Conservation (phyloP, 163 green algal species). For the Scenedesmus sp. region DNA sequence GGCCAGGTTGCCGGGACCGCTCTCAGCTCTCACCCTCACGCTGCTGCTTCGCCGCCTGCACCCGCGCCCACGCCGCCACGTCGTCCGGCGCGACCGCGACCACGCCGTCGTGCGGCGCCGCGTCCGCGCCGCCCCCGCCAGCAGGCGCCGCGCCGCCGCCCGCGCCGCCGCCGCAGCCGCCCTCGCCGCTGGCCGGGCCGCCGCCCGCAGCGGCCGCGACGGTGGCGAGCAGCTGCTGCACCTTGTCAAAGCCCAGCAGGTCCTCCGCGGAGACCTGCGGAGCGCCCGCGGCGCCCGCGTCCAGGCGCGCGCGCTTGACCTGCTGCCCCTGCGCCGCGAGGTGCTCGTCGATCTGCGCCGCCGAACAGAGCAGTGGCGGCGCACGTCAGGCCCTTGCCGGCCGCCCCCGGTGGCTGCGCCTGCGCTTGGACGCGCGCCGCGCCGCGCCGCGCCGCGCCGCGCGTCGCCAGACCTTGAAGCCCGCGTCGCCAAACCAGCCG, state of each 20-base stretch:
- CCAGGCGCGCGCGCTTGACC: constrained; percentile 16
- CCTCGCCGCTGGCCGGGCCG: background rate
- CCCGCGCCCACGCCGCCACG: constrained; percentile 16
- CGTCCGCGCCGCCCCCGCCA: background rate
- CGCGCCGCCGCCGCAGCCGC: background rate
- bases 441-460: no score
- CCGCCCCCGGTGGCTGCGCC: no score
- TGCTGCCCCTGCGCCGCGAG: constrained; percentile 16
- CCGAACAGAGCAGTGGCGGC: no score
- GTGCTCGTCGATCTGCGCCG: constrained; percentile 36
- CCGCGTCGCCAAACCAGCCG: constrained; percentile 74
- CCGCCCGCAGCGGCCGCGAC: constrained; percentile 18
- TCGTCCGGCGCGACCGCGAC: constrained; percentile 37
- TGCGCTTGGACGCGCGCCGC: no score
- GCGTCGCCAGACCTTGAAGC: constrained; percentile 21
- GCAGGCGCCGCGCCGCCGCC: background rate
- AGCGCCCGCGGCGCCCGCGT: background rate
- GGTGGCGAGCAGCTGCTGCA: constrained; percentile 38
- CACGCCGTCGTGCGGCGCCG: constrained; percentile 1
- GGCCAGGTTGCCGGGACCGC: background rate
- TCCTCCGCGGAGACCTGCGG: constrained; percentile 36
- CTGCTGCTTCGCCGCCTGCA: constrained; percentile 36
- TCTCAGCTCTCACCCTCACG: background rate
- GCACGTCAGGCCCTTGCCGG: no score
- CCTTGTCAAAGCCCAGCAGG: constrained; percentile 36